Percentiles rank a stretch among this genome's conserved stretches.
Conservation (phyloP, 768 basidiomycete genomes). For the Neoboletus subvelutipes region DNA sequence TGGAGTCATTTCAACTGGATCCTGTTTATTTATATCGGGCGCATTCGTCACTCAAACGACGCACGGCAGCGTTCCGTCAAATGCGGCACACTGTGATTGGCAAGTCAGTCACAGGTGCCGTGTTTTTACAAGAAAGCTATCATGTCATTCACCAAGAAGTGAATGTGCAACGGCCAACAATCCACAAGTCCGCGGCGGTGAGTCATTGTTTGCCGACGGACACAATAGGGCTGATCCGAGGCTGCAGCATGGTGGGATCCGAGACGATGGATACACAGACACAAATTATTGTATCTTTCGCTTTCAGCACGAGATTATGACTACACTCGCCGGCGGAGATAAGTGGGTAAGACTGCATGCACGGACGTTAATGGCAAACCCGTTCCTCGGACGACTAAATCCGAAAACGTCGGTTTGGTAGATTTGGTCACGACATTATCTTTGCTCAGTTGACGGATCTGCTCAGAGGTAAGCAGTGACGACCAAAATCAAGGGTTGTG, state of each 20-base stretch:
- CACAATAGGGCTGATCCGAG: neutral
- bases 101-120: neutral
- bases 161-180: neutral
- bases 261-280: neutral
- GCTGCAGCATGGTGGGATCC: neutral
- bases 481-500: neutral
- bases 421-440: conserved; percentile 53
- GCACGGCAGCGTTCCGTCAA: neutral
- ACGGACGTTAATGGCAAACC: conserved; percentile 45
- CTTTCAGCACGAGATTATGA: neutral
- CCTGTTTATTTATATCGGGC: conserved; percentile 1
- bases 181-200: neutral
- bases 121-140: conserved; percentile 1
- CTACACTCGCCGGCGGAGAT: conserved; percentile 24
- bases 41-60: neutral
- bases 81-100: neutral
- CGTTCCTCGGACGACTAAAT: conserved; percentile 40
- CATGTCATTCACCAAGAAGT: conserved; percentile 3
- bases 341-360: conserved; percentile 55
- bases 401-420: conserved; percentile 29
- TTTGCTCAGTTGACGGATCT: conserved; percentile 61
- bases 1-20: too few species aligned
- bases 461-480: neutral
- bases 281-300: neutral
- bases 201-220: neutral